Evolutionary conservation across 2,329 filamentous ascomycete genomes (phyloP).

Genomic region (Aspergillus neotritici): DNA sequence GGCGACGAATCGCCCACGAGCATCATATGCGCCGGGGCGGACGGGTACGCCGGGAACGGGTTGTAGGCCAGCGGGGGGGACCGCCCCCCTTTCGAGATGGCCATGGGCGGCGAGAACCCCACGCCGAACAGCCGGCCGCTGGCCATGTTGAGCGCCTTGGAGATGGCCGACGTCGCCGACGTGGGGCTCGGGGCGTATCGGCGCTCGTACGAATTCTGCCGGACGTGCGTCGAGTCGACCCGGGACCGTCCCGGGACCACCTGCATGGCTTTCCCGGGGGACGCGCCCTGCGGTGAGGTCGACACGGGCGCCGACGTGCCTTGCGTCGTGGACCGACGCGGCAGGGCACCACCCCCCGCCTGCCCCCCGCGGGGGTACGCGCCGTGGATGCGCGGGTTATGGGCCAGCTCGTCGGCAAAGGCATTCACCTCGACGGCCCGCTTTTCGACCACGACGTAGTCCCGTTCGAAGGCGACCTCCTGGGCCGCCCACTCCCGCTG

Average conservation of each 20-base stretch:
- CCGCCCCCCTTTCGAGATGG: constrained; percentile 40
- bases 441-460: constrained; percentile 95
- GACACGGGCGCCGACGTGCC: constrained; percentile 63
- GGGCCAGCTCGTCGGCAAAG: constrained; percentile 88
- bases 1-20: constrained; percentile 54
- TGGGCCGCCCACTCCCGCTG: constrained; percentile 66
- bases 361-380: constrained; percentile 49
- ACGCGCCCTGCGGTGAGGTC: constrained; percentile 59
- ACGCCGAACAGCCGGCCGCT: constrained; percentile 56
- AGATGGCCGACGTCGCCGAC: constrained; percentile 84
- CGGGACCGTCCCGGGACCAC: constrained; percentile 61
- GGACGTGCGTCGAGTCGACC: constrained; percentile 59
- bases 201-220: constrained; percentile 74
- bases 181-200: constrained; percentile 66
- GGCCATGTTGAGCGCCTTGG: constrained; percentile 90
- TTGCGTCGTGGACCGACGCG: constrained; percentile 73
- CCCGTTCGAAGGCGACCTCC: constrained; percentile 83
- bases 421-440: constrained; percentile 94
- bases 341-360: constrained; percentile 51
- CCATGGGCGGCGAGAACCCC: constrained; percentile 46
- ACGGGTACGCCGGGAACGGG: constrained; percentile 79
- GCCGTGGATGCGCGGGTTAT: constrained; percentile 62
- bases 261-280: constrained; percentile 67
- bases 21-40: constrained; percentile 64
- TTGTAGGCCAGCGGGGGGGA: constrained; percentile 49